Evolutionary conservation across 192 early-diverging fungal species (phyloP).

Genomic region (Lobosporangium transversale): DNA sequence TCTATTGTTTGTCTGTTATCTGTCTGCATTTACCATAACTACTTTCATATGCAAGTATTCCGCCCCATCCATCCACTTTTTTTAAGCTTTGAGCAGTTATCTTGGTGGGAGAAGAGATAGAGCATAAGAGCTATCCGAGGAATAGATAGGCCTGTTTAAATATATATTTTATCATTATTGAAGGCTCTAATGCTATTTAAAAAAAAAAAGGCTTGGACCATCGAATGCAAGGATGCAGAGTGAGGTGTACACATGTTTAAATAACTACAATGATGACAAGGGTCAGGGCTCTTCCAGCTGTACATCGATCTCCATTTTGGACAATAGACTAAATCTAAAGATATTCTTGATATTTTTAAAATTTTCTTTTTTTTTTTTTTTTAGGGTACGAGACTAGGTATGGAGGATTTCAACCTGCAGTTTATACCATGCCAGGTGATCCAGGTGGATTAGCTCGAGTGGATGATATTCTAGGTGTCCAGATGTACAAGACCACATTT

Average conservation of each 20-base stretch:
- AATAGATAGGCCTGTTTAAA: background rate
- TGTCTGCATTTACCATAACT: too few species aligned
- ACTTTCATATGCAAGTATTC: too few species aligned
- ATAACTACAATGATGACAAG: background rate
- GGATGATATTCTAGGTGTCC: slow-evolving; percentile 67
- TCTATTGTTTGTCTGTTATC: background rate
- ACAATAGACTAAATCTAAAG: background rate
- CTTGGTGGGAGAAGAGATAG: too few species aligned
- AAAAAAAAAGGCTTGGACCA: background rate
- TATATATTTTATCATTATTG: background rate
- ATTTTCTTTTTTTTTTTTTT: background rate
- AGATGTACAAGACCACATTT: slow-evolving; percentile 68
- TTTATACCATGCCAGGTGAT: slow-evolving; percentile 70
- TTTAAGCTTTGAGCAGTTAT: too few species aligned
- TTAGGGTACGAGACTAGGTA: slow-evolving; percentile 73
- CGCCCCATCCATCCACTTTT: too few species aligned
- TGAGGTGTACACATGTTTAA: background rate
- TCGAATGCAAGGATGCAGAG: background rate
- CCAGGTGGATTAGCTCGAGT: slow-evolving; percentile 72
- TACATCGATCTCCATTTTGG: background rate
- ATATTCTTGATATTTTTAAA: background rate
- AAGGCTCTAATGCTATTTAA: too few species aligned
- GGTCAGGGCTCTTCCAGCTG: background rate
- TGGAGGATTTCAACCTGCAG: slow-evolving; percentile 63
- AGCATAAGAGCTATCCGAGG: too few species aligned